phyloP scores from a whole-genome alignment of 139 green algal genomes.

The Pseudopediastrum boryanum region DNA sequence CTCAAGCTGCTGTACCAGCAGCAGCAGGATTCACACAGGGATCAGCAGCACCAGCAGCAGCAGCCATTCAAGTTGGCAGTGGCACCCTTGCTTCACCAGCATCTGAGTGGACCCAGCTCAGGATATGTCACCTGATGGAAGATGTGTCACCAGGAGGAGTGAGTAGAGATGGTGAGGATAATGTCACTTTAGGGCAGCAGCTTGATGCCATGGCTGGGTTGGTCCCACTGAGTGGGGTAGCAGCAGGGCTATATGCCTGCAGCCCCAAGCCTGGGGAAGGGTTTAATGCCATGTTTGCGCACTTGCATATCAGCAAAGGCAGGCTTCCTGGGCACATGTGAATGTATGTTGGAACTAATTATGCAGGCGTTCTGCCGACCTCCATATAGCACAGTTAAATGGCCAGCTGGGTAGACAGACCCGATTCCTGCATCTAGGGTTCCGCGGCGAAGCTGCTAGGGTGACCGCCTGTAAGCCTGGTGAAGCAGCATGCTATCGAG shows the following conservation, averaged over 20 bases:
- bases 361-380: no score
- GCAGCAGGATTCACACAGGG: background rate
- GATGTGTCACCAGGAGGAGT: slow-evolving; percentile 18
- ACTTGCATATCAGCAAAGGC: background rate
- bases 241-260: slow-evolving; percentile 28
- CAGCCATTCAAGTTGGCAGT: background rate
- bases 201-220: background rate
- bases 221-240: slow-evolving; percentile 11
- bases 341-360: no score
- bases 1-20: background rate
- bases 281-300: slow-evolving; percentile 3
- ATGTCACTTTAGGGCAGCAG: slow-evolving; percentile 16
- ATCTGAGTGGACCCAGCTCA: slow-evolving; percentile 28
- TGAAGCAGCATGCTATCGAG: no score
- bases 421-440: no score
- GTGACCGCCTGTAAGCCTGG: no score
- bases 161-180: slow-evolving; percentile 1
- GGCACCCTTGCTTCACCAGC: background rate
- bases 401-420: no score
- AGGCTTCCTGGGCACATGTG: slow-evolving; percentile 13
- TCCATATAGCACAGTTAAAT: no score
- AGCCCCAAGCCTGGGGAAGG: slow-evolving; percentile 21
- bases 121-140: slow-evolving; percentile 26
- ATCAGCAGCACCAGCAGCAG: background rate
- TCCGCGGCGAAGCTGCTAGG: no score